These are phyloP conservation scores for Lolium perenne DNA, from an alignment of 176 grass and related monocot species.

Conservation along the genomic window DNA sequence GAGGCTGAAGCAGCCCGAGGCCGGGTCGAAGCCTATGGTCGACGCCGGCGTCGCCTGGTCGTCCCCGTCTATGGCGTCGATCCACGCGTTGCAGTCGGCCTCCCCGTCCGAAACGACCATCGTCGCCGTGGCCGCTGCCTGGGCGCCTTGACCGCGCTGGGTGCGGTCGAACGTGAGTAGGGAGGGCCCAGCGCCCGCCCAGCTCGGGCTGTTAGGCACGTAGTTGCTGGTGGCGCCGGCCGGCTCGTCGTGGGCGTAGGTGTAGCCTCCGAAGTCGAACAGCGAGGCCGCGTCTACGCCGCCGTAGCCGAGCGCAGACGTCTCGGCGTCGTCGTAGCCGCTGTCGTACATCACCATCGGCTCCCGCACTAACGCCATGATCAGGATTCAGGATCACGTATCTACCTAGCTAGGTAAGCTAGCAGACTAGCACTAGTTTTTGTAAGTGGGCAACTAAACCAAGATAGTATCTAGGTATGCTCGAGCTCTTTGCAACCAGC, in stretches of 20 bases:
- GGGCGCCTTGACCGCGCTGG: neutral
- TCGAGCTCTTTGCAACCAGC: neutral
- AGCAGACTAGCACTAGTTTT: neutral
- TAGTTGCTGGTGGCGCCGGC: neutral
- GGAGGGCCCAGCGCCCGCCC: constrained; percentile 44
- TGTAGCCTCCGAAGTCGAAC: neutral
- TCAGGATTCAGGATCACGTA: neutral
- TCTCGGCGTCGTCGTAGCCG: constrained; percentile 23
- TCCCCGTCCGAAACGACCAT: neutral
- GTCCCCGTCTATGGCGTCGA: constrained; percentile 61
- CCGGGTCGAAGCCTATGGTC: constrained; percentile 39
- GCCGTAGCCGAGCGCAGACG: constrained; percentile 38
- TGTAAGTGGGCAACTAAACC: neutral
- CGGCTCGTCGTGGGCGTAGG: neutral
- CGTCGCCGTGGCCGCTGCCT: neutral
- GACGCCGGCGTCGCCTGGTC: neutral
- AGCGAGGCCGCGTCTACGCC: constrained; percentile 26
- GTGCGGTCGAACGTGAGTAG: constrained; percentile 61
- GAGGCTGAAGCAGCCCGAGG: constrained; percentile 46
- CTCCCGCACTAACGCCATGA: constrained; percentile 56
- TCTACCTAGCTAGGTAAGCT: neutral
- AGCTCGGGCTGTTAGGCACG: neutral
- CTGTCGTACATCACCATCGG: constrained; percentile 17
- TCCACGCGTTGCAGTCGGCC: constrained; percentile 61
- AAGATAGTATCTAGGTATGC: neutral